phyloP scores from a whole-genome alignment of 1,139 yeast species.

The Suhomyces panamericanus region DNA sequence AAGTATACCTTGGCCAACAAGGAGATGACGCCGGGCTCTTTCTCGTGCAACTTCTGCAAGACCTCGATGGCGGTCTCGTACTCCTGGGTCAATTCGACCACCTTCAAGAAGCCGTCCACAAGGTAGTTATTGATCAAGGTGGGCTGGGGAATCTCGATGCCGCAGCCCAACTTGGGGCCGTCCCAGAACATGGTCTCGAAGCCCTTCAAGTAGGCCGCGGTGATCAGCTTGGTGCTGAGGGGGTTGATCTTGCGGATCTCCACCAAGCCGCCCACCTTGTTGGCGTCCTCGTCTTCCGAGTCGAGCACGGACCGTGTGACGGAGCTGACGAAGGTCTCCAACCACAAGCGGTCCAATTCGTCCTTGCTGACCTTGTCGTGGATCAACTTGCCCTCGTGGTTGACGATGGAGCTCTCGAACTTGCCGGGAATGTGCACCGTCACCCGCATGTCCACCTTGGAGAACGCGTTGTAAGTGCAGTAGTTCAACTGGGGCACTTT shows the following conservation, averaged over 20 bases:
- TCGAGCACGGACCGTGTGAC: conserved; percentile 68
- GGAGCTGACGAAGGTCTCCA: conserved; percentile 69
- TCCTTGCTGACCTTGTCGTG: conserved; percentile 37
- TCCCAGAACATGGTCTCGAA: conserved; percentile 65
- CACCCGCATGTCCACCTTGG: conserved; percentile 30
- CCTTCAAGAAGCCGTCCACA: conserved; percentile 69
- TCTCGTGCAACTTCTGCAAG: conserved; percentile 43
- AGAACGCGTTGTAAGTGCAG: conserved; percentile 52
- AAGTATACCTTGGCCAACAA: conserved; percentile 55
- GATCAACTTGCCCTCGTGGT: conserved; percentile 45
- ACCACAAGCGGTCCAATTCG: conserved; percentile 48
- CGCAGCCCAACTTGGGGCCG: conserved; percentile 67
- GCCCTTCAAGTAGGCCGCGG: conserved; percentile 56
- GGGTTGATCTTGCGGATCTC: conserved; percentile 57
- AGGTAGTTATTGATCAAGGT: conserved; percentile 69
- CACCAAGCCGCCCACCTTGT: conserved; percentile 52
- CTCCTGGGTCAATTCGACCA: conserved; percentile 64
- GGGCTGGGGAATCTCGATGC: conserved; percentile 69
- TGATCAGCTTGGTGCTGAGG: conserved; percentile 47
- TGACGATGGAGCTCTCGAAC: conserved; percentile 48
- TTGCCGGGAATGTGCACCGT: conserved; percentile 50
- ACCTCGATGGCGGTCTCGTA: conserved; percentile 59
- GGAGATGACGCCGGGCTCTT: conserved; percentile 54
- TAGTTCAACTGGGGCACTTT: conserved; percentile 67
- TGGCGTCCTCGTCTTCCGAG: conserved; percentile 64